Evolutionary conservation across 805 yeast genomes (phyloP), one percentile per base, ranked within the genome.

Genomic region (Candida anglica): DNA sequence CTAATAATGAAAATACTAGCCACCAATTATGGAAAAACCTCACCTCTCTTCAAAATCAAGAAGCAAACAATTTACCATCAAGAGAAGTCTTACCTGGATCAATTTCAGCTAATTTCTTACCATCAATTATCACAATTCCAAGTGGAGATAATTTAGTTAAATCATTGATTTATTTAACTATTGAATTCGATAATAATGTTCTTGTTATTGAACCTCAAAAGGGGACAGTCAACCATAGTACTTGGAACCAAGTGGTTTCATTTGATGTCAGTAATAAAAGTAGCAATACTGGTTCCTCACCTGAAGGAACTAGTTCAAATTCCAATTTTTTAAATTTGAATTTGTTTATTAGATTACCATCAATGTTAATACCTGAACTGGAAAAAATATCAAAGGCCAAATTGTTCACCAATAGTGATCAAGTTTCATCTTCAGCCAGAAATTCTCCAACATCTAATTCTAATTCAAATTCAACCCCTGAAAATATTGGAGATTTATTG

Each of bases 111-210:
- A 44, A 57, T 30, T 41, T 55, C 27, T 64, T 80, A 28, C 81
- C 86, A 27, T 70, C 81, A 11, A 64, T 73, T 27, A 65, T 77
- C 28, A 62, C 75, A 30, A 63, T 76, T 28, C 80, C 85, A 11
- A 72, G 73, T 19, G 79, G 44, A 13, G 66, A 63, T 28, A 68
- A 69, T 33, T 62, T 72, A 22, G 71, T 76, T 41, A 78, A 77
- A 45, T 76, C 93, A 13, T 71, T 95, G 39, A 72, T 93, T 24
- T 86, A 86, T 58, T 73, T 89, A 50, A 87, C 95, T 2, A 71
- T 93, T 28, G 99, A 93, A 60, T 91, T 88, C 54, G 99, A 93
- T 61, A 93, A 93, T 60, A 87, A 91, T 32, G 93, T 89, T 44
- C 82, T 93, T 43, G 74, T 88, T 11, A 79, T 91, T 32, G 95